Percentiles rank a stretch among this genome's conserved stretches.
phyloP scores from a whole-genome alignment of 768 basidiomycete genomes.

The Ramaria sp. region DNA sequence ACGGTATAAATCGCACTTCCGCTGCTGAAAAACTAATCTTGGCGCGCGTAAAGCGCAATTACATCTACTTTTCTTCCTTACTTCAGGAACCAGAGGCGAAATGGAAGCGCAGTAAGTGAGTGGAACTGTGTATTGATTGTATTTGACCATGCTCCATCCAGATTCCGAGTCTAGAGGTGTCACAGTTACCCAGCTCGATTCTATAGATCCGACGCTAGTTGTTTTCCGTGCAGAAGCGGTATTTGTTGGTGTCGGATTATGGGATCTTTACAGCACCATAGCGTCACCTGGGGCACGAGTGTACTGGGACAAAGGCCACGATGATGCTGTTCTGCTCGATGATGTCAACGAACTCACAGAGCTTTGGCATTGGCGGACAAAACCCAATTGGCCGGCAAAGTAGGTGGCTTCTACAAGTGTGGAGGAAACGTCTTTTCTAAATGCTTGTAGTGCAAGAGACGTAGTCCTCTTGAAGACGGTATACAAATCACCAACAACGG shows the following conservation, averaged over 20 bases:
- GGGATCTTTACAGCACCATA: constrained; percentile 87
- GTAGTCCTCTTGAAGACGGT: constrained; percentile 87
- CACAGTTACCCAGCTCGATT: constrained; percentile 89
- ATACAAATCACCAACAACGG: constrained; percentile 91
- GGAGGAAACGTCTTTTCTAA: background rate
- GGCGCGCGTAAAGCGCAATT: constrained; percentile 80
- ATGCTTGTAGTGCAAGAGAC: constrained; percentile 63
- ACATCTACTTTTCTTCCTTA: constrained; percentile 96
- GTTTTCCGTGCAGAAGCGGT: constrained; percentile 96
- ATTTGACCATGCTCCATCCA: constrained; percentile 20
- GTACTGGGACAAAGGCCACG: constrained; percentile 85
- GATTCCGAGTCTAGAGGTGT: constrained; percentile 84
- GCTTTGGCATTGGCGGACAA: constrained; percentile 87
- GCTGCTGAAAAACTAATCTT: constrained; percentile 76
- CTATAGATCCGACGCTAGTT: constrained; percentile 92
- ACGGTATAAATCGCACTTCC: constrained; percentile 32
- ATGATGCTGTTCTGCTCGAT: constrained; percentile 76
- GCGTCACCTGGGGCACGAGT: constrained; percentile 73
- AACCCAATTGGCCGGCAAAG: constrained; percentile 90
- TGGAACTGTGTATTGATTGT: background rate
- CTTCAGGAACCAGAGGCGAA: constrained; percentile 97
- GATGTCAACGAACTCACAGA: constrained; percentile 87
- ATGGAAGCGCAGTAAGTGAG: constrained; percentile 66
- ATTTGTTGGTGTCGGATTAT: constrained; percentile 89
- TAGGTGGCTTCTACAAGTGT: constrained; percentile 29